Evolutionary conservation across 2,329 filamentous ascomycete species (phyloP), one percentile per base, ranked within the genome.

Genomic region (Ophioceras dolichostomum): DNA sequence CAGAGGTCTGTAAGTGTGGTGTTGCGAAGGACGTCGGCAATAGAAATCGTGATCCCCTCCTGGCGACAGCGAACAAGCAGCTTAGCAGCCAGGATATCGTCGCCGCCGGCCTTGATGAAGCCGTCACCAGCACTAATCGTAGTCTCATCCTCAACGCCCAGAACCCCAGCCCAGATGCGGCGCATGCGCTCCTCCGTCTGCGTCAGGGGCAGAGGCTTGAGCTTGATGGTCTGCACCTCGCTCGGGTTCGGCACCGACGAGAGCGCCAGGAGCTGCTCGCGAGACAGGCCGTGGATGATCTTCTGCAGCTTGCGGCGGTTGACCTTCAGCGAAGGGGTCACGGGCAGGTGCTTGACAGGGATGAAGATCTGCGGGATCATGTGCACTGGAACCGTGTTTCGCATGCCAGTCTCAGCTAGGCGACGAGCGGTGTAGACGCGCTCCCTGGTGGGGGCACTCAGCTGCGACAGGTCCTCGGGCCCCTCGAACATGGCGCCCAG

Each of bases 261-360:
- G 12, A 73, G 52, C 0, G 52, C 56, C 1, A 64, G 39, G 1
- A 73, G 54, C 40, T 70, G 60, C 2, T 61, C 52, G 5, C 58
- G 58, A 0, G 62, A 61, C 9, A 69, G 41, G 0, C 58, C 57
- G 1, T 58, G 46, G 20, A 64, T 62, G 41, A 64, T 57, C 42
- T 59, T 63, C 39, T 65, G 63, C 7, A 73, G 57, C 37, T 61
- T 62, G 14, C 60, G 54, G 2, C 66, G 58, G 43, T 72, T 64
- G 29, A 72, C 58, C 44, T 73, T 68, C 37, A 72, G 56, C 0
- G 66, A 67, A 0, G 60, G 55, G 0, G 67, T 70, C 17, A 71
- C 47, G 0, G 70, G 70, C 16, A 73, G 56, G 10, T 56, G 48
- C 32, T 57, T 58, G 17, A 73, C 51, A 0, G 69, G 68, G 3